These are phyloP conservation scores for Quercus cerris DNA, from an alignment of 306 rosid genomes.

Conservation along the genomic window DNA sequence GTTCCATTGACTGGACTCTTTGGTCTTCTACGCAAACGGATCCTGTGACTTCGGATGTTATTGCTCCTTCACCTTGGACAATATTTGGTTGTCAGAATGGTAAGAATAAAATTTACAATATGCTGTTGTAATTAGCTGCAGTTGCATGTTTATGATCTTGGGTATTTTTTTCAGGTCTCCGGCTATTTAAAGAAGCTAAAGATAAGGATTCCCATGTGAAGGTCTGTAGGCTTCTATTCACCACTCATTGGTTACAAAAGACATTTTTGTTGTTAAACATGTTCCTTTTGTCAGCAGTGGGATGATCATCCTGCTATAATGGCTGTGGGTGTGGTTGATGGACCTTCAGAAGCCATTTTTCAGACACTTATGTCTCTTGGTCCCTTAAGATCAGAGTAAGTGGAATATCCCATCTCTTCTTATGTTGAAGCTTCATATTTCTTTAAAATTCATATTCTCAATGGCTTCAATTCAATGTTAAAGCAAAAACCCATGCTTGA, in stretches of 20 bases:
- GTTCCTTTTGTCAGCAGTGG: conserved; percentile 56
- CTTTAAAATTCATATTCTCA: background rate
- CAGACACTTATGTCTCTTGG: conserved; percentile 79
- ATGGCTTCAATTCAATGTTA: background rate
- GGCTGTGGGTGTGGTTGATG: conserved; percentile 89
- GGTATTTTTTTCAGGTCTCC: conserved; percentile 56
- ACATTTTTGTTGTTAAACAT: conserved; percentile 1
- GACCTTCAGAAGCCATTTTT: conserved; percentile 79
- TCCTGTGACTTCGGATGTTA: conserved; percentile 68
- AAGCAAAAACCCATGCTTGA: background rate
- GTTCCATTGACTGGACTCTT: conserved; percentile 49
- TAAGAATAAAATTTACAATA: conserved; percentile 30
- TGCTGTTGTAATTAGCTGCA: conserved; percentile 17
- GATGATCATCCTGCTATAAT: conserved; percentile 82
- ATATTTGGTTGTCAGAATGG: conserved; percentile 94
- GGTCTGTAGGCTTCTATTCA: conserved; percentile 39
- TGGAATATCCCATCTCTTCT: conserved; percentile 7
- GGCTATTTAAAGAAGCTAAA: conserved; percentile 86
- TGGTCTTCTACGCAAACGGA: conserved; percentile 43
- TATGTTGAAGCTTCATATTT: background rate
- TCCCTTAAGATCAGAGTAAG: conserved; percentile 84
- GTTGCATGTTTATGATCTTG: conserved; percentile 5
- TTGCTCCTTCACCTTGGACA: conserved; percentile 88
- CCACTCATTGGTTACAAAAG: conserved; percentile 10
- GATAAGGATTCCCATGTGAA: conserved; percentile 55